Evolutionary conservation across 495 filamentous ascomycete species (phyloP), one percentile per base, ranked within the genome.

Genomic region (Gamarada debralockiae): DNA sequence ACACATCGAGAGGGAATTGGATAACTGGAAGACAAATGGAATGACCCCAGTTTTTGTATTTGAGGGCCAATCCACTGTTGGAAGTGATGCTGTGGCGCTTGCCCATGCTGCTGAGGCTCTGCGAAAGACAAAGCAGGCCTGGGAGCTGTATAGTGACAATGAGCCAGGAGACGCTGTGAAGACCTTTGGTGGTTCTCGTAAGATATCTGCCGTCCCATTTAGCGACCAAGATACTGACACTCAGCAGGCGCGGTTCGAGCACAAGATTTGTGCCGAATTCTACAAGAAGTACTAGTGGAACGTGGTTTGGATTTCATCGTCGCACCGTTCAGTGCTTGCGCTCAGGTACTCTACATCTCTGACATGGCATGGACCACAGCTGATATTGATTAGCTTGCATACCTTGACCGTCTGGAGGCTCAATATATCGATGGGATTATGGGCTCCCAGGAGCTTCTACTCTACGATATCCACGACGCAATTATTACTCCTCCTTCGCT

Each of bases 321-420:
- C 45, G 87, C 95, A 13, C 95, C 93, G 3, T 97, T 92, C 69
- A 88, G 84, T 62, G 89, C 92, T 39, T 84, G 87, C 55, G 88
- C 90, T 44, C 92, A 97, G 80, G 90, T 95, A 70, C 57, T 36
- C 21, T 37, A 22, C 22, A 40, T 25, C 20, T 21, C 12, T 3
- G 8, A 13, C 31, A 21, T 21, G 9, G 22, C 23, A n/a, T 17
- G 5, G 21, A 52, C 52, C 37, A 57, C 25, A 8, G 33, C 27
- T 52, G 24, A 47, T 20, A 12, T 39, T 14, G 3, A 31, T 40
- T 59, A 96, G 91, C 80, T 98, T 51, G 84, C 86, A 40, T 91
- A 95, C 65, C 81, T 95, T 46, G 80, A 86, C 51, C 80, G 85
- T 63, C 76, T 81, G 48, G 75, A 82, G 40, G 83, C 75, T 22